These are phyloP conservation scores for Epichloe elymi DNA, from an alignment of 2,329 filamentous ascomycete genomes.

Conservation along the genomic window DNA sequence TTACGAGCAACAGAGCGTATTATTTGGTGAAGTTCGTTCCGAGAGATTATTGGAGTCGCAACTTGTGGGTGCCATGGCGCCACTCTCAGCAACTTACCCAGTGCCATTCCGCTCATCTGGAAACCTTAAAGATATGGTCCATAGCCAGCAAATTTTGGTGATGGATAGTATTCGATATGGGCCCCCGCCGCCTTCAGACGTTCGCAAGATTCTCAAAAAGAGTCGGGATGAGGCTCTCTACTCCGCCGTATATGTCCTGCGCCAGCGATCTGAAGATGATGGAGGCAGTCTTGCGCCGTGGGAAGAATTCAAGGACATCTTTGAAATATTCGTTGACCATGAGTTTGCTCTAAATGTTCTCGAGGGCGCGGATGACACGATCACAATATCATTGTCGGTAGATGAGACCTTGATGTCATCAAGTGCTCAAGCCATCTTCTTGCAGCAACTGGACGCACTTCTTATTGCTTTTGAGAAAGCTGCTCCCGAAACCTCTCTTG, in stretches of 20 bases:
- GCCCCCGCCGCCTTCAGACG: conserved; percentile 10
- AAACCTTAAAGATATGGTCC: not conserved
- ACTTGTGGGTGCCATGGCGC: not conserved
- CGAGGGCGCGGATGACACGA: conserved; percentile 5
- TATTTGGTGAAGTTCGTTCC: not conserved
- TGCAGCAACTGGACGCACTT: not conserved
- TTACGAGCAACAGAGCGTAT: not conserved
- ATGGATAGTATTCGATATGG: not conserved
- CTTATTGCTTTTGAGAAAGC: not conserved
- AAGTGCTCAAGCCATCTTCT: not conserved
- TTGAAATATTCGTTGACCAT: conserved; percentile 24
- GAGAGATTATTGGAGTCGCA: not conserved
- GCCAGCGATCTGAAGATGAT: conserved; percentile 5
- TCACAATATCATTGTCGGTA: not conserved
- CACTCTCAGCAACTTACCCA: not conserved
- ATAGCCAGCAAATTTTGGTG: not conserved
- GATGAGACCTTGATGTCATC: not conserved
- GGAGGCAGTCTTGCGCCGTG: not conserved
- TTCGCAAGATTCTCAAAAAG: conserved; percentile 12
- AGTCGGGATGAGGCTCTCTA: conserved; percentile 10
- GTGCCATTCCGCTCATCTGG: not conserved
- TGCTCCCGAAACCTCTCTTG: not conserved
- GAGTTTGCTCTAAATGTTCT: conserved; percentile 26
- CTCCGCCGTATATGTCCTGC: conserved; percentile 14
- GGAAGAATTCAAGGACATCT: conserved; percentile 1